Base-by-base conservation (phyloP, 441 rosid genomes). In the Adansonia madagascariensis region DNA sequence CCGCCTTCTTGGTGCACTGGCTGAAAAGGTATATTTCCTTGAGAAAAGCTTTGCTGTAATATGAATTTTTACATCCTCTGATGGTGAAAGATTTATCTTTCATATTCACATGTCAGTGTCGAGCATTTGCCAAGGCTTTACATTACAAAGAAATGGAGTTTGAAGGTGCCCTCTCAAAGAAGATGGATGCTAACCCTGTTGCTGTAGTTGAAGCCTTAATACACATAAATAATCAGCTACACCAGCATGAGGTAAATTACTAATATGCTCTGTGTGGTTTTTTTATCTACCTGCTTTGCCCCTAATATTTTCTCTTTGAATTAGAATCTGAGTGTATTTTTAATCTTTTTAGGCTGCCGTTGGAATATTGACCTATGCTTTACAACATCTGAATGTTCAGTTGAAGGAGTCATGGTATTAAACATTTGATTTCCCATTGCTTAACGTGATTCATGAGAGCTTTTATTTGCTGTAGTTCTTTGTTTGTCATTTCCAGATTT, bases 91-190 rank as follows among this genome's bases (percentile, higher is more conserved):
- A 18, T 50, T 75, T 11, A 46, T 78, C 5, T 62, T 73, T 39
- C 46, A 9, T 52, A 10, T 55, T 35, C 18, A 67, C 55, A 71
- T 81, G 70, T 59, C 85, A 95, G 99, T 95, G 98, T 74, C 99
- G 96, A 82, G 99, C 98, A 83, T 97, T 93, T 84, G 99, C 99
- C 39, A 97, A 97, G 90, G 99, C 99, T 64, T 84, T 95, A 84
- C 99, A 97, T 84, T 97, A 97, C 88, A 97, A 97, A 90, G 99
- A 97, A 89, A 94, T 97, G 98, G 98, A 91, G 89, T 97, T 97
- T 82, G 99, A 93, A 89, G 98, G 98, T 87, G 94, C 98, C 73
- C 85, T 84, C 75, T 87, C 97, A 41, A 92, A 89, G 82, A 90
- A 88, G 91, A 94, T 91, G 97, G 99, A 95, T 87, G 98, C 95